Base-by-base conservation (phyloP, 2,329 filamentous ascomycete genomes). In the Fusarium liriodendri region DNA sequence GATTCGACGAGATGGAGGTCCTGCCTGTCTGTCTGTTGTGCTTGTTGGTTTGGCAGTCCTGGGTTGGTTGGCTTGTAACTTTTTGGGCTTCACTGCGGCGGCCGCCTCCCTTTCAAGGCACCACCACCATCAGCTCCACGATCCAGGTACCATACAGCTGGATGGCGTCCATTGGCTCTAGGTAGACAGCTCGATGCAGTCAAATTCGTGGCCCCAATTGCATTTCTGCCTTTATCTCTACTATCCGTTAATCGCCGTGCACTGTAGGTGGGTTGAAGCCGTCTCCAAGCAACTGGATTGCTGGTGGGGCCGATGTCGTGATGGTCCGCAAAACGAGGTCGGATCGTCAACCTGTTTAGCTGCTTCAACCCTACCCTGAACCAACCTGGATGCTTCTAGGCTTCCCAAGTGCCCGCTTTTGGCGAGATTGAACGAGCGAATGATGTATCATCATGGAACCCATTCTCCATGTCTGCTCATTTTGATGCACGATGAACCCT, bases 221-320 rank as follows among this genome's bases (percentile, higher is more conserved):
- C n/a, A 32, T 22, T 50, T 64, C 47, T 61, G 40, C 25, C 32
- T 57, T 16, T 33, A 69, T 69, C 71, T 59, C n/a, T 55, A n/a
- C 58, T 35, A 18, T 16, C 16, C 37, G 18, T 18, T 40, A 71
- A 32, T 65, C 40, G 61, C 47, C 61, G 18, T 52, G 47, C 8
- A 50, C 45, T 47, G 3, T 9, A 8, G 4, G 40, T 45, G 10
- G 16, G 47, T 29, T 16, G 33, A 63, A 62, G 40, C 6, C 60
- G 60, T 64, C 63, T 37, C 62, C 57, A 66, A 62, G 47, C 40
- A 68, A 50, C 57, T 55, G 47, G 61, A 55, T 57, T 55, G 45
- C 33, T 25, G 63, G 68, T 74, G 68, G 72, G 64, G 68, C 50
- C 8, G 57, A 62, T 72, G 68, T 66, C 68, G 42, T 74, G 71